Evolutionary conservation across 139 green algal genomes (phyloP).

Genomic region (Chlamydomonas urium): DNA sequence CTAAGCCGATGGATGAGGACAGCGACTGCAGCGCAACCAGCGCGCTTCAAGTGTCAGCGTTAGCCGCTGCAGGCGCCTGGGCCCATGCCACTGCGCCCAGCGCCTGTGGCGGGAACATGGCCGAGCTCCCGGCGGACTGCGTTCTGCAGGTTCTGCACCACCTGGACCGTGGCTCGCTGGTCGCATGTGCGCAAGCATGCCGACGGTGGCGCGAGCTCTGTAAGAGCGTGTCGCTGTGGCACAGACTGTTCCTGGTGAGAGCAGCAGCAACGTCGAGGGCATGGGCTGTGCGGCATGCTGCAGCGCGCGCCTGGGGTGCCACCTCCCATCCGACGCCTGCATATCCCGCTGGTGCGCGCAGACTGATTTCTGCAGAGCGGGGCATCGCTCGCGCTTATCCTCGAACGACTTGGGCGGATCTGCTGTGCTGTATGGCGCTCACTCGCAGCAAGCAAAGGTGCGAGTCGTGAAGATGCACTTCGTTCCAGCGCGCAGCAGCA

Average conservation of each 20-base stretch:
- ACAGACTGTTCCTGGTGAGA: slow-evolving; percentile 5
- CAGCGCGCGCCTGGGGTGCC: background rate
- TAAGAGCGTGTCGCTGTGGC: background rate
- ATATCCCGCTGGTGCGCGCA: background rate
- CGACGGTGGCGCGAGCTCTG: background rate
- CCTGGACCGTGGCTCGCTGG: no score
- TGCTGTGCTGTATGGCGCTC: background rate
- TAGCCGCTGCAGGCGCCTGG: no score
- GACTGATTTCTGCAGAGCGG: background rate
- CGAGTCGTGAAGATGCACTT: background rate
- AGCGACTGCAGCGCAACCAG: no score
- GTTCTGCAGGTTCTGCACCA: no score
- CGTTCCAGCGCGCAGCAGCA: background rate
- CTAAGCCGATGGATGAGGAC: no score
- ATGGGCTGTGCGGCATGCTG: background rate
- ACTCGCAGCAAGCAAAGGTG: slow-evolving; percentile 2
- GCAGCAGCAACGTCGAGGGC: background rate
- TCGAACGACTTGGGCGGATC: slow-evolving; percentile 19
- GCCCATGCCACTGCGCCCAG: no score
- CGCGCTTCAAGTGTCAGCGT: no score
- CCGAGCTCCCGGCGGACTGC: no score
- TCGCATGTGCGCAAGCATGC: background rate
- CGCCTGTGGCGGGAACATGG: no score
- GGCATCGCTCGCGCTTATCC: background rate
- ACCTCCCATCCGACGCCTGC: background rate